A percentile compares a stretch with the other conserved stretches of the same genome.
Conservation (phyloP, 345 rosid species). For the Eucalyptus sp. region DNA sequence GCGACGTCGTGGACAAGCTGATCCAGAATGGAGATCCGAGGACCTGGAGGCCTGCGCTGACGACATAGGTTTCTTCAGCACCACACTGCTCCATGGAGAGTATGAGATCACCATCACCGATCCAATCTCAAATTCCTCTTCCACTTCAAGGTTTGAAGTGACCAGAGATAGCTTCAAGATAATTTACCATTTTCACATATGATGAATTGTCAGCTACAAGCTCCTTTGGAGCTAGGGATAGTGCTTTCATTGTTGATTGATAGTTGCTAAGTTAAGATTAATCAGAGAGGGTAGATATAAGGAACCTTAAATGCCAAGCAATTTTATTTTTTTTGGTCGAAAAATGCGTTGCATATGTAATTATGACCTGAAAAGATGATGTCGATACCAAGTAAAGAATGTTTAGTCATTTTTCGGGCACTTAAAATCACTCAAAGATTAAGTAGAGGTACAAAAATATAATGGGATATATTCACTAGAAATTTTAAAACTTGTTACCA, state of each 20-base stretch:
- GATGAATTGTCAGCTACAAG: background rate
- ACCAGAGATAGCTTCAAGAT: background rate
- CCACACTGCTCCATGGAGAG: slow-evolving; percentile 42
- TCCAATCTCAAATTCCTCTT: slow-evolving; percentile 12
- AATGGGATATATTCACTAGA: background rate
- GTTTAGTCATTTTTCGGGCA: background rate
- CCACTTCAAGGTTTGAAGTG: slow-evolving; percentile 12
- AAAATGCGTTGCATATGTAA: background rate
- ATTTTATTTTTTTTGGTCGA: background rate
- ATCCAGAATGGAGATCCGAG: slow-evolving; percentile 36
- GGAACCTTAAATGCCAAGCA: background rate
- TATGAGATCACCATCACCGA: slow-evolving; percentile 23
- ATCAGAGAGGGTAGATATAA: background rate
- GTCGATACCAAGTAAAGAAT: background rate
- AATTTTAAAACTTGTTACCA: no score
- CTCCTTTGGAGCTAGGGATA: background rate
- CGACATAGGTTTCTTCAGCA: slow-evolving; percentile 7
- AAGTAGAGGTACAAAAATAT: background rate
- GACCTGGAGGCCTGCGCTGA: background rate
- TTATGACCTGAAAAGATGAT: background rate
- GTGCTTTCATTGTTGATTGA: background rate
- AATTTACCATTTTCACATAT: background rate
- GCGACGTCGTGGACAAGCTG: slow-evolving; percentile 57
- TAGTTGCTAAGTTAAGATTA: background rate
- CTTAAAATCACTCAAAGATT: background rate